These are phyloP conservation scores for Rhizopogon rudus DNA, from an alignment of 768 basidiomycete genomes.

Conservation along the genomic window DNA sequence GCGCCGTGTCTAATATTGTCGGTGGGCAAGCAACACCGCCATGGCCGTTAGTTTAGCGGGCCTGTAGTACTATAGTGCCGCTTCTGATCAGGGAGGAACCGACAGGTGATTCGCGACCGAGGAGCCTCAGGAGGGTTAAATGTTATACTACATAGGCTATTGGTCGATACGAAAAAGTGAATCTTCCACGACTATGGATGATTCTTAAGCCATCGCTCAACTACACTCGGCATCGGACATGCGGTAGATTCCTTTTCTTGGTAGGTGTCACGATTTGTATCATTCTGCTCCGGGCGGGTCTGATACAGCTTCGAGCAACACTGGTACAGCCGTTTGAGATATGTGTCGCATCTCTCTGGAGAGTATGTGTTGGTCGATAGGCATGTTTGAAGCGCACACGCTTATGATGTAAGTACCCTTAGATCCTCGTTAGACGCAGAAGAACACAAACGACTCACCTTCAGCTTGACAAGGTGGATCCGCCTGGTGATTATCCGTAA, in stretches of 20 bases:
- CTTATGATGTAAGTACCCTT: conserved; percentile 27
- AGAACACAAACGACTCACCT: neutral
- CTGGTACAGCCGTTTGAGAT: conserved; percentile 48
- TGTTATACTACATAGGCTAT: too few relatives aligned
- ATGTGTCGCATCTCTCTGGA: conserved; percentile 55
- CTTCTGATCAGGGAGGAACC: too few relatives aligned
- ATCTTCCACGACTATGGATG: conserved; percentile 27
- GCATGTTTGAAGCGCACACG: conserved; percentile 60
- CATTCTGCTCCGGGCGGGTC: neutral
- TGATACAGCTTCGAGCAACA: conserved; percentile 62
- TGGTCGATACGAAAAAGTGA: too few relatives aligned
- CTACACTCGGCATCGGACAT: conserved; percentile 50
- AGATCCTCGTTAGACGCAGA: neutral
- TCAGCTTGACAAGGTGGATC: neutral
- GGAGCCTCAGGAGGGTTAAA: too few relatives aligned
- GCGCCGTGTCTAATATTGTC: too few relatives aligned
- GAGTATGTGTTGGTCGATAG: conserved; percentile 58
- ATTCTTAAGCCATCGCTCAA: conserved; percentile 55
- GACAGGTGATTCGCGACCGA: too few relatives aligned
- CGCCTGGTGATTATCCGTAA: neutral
- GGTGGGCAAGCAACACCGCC: too few relatives aligned
- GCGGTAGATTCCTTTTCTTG: conserved; percentile 42
- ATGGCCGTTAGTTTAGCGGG: too few relatives aligned
- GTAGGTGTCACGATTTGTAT: conserved; percentile 20
- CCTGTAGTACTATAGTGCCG: too few relatives aligned